Evolutionary conservation across 164 flowering plant species (phyloP), one percentile per base, ranked within the genome.

Genomic region (Stephania cephalantha): DNA sequence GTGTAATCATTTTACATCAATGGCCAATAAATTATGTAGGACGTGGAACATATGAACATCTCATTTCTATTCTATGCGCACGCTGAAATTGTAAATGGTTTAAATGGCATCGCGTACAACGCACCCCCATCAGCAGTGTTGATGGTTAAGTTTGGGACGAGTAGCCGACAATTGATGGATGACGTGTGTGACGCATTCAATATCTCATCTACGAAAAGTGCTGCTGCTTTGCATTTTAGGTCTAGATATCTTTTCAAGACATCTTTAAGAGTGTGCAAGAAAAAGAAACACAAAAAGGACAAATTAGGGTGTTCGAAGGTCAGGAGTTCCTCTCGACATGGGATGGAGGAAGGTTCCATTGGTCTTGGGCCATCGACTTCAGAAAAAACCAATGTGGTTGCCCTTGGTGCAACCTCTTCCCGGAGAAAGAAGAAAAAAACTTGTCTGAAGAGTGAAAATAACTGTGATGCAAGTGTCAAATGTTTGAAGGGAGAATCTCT

Each of bases 341-440:
- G 82, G 52, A 46, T 75, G 73, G 81, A 72, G 35, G 79, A 46
- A 70, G 72, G 31, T 76, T 42, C 13, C 69, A 53, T 22, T 86
- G 89, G 76, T 74, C 17, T 72, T 7, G 87, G 85, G 64, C 88
- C 88, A 73, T 88, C 93, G n/a, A 85, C 88, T 44, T 84, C 91
- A 71, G 83, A 81, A 25, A 46, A 72, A 74, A 70, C 81, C 46
- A n/a, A 46, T 25, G 68, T 22, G 18, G 46, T 50, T 69, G 76
- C 69, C 55, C 45, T 45, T 71, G 73, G 22, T 71, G 61, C 79
- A 61, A 31, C 45, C 18, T 76, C n/a, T 31, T 65, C 80, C 70
- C 73, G 7, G 70, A 82, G 44, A 76, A 79, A 78, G 76, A 29
- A 46, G 10, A 31, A 5, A 45, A 81, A 74, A 67, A 77, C 83